Conservation (phyloP, 108 stramenopile species). For the Schizochytrium sp. region DNA sequence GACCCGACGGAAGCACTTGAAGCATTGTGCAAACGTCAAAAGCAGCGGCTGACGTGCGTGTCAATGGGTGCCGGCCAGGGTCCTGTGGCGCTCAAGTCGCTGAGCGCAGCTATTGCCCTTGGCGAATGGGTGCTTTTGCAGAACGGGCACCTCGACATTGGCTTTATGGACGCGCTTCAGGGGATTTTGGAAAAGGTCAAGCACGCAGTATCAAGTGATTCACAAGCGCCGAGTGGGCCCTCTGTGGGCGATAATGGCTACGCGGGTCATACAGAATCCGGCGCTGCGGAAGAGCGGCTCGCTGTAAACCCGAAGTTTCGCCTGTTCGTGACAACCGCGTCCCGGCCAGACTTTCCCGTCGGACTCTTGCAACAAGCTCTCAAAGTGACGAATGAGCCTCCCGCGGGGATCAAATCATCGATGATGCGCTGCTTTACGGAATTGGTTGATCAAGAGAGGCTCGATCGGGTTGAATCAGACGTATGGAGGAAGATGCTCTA, state of each 20-base stretch:
- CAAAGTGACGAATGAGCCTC: constrained; percentile 50
- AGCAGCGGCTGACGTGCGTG: constrained; percentile 37
- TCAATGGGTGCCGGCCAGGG: constrained; percentile 58
- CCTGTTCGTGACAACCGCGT: constrained; percentile 32
- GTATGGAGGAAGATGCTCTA: constrained; percentile 37
- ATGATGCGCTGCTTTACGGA: constrained; percentile 35
- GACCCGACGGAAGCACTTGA: constrained; percentile 59
- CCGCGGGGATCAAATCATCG: constrained; percentile 35
- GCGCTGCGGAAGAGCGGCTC: neutral
- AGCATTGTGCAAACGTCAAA: constrained; percentile 40
- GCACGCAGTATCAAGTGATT: neutral
- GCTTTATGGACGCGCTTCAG: constrained; percentile 30
- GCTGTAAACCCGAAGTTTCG: constrained; percentile 24
- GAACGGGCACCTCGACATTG: constrained; percentile 39
- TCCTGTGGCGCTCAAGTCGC: constrained; percentile 27
- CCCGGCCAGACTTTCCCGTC: constrained; percentile 34
- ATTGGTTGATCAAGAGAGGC: constrained; percentile 41
- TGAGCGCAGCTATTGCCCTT: constrained; percentile 13
- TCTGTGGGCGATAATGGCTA: neutral
- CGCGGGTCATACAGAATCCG: neutral
- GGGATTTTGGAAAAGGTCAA: constrained; percentile 20
- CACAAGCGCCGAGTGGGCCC: neutral
- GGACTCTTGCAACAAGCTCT: constrained; percentile 33
- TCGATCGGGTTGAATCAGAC: constrained; percentile 41
- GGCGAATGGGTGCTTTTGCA: constrained; percentile 39